A percentile compares a stretch with the other conserved stretches of the same genome.
phyloP scores from a whole-genome alignment of 2,329 filamentous ascomycete species.

The Ophiostoma sp. region DNA sequence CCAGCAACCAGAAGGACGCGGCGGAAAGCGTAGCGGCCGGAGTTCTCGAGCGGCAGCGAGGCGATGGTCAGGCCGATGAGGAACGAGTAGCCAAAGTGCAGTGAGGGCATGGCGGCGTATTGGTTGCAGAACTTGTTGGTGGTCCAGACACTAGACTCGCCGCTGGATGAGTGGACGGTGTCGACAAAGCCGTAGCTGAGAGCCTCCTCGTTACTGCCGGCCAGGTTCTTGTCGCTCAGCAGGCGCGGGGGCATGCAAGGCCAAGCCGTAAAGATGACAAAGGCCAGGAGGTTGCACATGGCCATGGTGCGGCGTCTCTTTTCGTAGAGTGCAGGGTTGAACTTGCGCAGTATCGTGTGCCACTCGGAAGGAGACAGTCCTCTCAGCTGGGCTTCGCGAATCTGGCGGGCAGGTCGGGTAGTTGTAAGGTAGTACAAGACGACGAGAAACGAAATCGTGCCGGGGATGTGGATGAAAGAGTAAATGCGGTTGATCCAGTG shows the following conservation, averaged over 20 bases:
- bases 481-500: slow-evolving; percentile 67
- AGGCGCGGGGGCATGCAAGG: slow-evolving; percentile 48
- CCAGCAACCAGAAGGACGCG: slow-evolving; percentile 42
- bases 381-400: slow-evolving; percentile 24
- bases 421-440: slow-evolving; percentile 67
- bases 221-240: slow-evolving; percentile 48
- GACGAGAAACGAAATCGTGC: slow-evolving; percentile 62
- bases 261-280: slow-evolving; percentile 56
- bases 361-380: slow-evolving; percentile 1
- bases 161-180: slow-evolving; percentile 51
- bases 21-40: slow-evolving; percentile 44
- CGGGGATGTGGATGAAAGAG: slow-evolving; percentile 73
- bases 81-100: slow-evolving; percentile 71
- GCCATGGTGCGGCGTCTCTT: slow-evolving; percentile 38
- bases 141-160: slow-evolving; percentile 65
- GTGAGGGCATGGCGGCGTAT: slow-evolving; percentile 65
- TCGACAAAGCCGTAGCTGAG: slow-evolving; percentile 59
- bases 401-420: slow-evolving; percentile 38
- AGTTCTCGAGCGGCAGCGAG: slow-evolving; percentile 51
- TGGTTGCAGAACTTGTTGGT: slow-evolving; percentile 70
- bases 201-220: slow-evolving; percentile 52
- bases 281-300: slow-evolving; percentile 56
- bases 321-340: slow-evolving; percentile 47
- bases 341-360: not conserved
- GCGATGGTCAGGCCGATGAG: slow-evolving; percentile 66